Conservation (phyloP, 176 grass and related monocot genomes). For the Eleusine coracana region DNA sequence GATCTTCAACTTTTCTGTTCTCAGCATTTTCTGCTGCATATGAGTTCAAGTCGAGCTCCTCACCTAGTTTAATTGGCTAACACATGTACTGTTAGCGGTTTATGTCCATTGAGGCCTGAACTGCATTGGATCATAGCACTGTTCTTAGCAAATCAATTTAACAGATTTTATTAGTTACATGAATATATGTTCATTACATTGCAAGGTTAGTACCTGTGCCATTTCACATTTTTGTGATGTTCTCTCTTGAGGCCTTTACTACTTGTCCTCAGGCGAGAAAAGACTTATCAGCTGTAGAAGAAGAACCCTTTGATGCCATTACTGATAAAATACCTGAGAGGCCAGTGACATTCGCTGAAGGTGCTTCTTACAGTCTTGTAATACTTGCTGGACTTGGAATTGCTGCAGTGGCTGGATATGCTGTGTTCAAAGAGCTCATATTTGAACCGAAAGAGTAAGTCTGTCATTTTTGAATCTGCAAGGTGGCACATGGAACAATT, state of each 20-base stretch:
- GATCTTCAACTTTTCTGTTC: constrained; percentile 23
- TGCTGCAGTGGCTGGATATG: constrained; percentile 91
- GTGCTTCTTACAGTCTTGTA: constrained; percentile 87
- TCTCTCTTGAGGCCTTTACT: constrained; percentile 11
- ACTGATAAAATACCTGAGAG: constrained; percentile 98
- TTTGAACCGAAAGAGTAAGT: constrained; percentile 98
- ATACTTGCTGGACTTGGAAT: constrained; percentile 90
- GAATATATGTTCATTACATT: neutral
- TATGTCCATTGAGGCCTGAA: constrained; percentile 1
- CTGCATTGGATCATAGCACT: neutral
- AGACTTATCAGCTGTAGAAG: constrained; percentile 77
- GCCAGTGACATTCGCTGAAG: constrained; percentile 85
- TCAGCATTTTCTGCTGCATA: neutral
- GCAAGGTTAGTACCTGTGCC: neutral
- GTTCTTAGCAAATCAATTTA: constrained; percentile 8
- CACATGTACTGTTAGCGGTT: neutral
- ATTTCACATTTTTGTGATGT: constrained; percentile 21
- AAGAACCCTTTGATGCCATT: constrained; percentile 92
- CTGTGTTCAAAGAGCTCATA: constrained; percentile 94
- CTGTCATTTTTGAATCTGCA: constrained; percentile 21
- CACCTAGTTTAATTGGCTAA: constrained; percentile 25
- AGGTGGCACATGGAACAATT: constrained; percentile 16
- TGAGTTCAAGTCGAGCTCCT: neutral
- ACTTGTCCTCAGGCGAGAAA: constrained; percentile 60
- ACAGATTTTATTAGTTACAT: constrained; percentile 16